Conservation (phyloP, 2,329 filamentous ascomycete genomes). For the Allantophomopsis cytisporea region DNA sequence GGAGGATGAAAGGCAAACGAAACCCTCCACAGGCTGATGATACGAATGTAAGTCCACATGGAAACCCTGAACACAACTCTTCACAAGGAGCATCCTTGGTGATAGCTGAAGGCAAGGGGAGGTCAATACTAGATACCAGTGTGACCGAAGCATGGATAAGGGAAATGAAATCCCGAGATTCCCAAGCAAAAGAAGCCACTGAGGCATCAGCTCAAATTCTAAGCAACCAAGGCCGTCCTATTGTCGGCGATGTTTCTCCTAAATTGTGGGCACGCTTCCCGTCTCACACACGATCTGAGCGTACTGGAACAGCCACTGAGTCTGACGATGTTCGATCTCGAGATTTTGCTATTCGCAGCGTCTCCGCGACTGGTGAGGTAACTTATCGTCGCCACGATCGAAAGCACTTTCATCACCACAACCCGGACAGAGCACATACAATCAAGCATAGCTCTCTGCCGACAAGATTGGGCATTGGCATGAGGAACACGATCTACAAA, state of each 20-base stretch:
- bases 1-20: background rate
- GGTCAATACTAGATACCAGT: too few species aligned
- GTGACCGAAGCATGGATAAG: too few species aligned
- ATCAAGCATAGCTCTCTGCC: background rate
- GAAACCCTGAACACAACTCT: too few species aligned
- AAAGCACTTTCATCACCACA: conserved; percentile 1
- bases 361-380: background rate
- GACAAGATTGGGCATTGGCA: background rate
- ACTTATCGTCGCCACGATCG: background rate
- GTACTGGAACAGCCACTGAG: background rate
- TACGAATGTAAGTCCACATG: too few species aligned
- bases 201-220: background rate
- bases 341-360: background rate
- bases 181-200: background rate
- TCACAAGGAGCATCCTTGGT: too few species aligned
- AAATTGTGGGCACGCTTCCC: conserved; percentile 1
- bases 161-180: too few species aligned
- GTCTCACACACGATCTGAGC: background rate
- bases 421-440: background rate
- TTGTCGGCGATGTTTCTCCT: background rate
- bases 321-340: background rate
- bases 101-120: too few species aligned
- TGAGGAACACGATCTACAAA: conserved; percentile 1
- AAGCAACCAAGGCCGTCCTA: background rate
- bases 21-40: too few species aligned